Base-by-base conservation (phyloP, 208 protist species). In the Angomonas desouzai region DNA sequence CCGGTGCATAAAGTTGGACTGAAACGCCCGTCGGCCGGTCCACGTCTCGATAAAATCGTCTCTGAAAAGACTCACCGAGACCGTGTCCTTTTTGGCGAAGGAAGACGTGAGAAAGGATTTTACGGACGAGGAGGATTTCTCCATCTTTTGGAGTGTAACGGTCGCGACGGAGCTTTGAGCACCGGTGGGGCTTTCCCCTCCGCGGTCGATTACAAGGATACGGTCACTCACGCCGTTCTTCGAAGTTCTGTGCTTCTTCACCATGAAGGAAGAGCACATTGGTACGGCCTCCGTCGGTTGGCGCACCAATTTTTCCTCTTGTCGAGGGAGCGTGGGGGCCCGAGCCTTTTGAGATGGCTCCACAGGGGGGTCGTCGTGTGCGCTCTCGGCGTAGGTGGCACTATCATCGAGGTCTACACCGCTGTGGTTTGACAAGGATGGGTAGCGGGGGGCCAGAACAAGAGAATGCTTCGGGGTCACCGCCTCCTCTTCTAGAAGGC, bases 1-100 rank as follows among this genome's bases (percentile, higher is more conserved):
- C 2, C 56, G 69, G 43, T 90, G 83, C 57, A 90, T 79, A 51
- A 72, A 48, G 18, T 74, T 77, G 49, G 77, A 81, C 53, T 84
- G 51, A 38, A 73, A 87, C 4, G 83, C 83, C 25, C 58, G 66
- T 32, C 58, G 33, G 9, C 83, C 79, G 3, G 66, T 71, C 58
- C 74, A 73, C 6, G 82, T 73, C 47, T 83, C 74, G 36, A 89
- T 40, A 22, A 58, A 62, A 43, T 83, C 76, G 9, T 36, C 30
- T 7, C n/a, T 3, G n/a, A 61, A 28, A 18, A 89, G 40, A n/a
- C 36, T 49, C 20, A 84, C 47, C 28, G 45, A 27, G 20, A 51
- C 45, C 4, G 10, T 27, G 6, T 51, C 45, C 20, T 23, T 51
- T 16, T 23, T 23, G 3, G 45, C 4, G n/a, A 51, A 51, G 20